These are phyloP conservation scores for Kalmanozyma brasiliensis DNA, from an alignment of 1,284 basidiomycete genomes.

Conservation along the genomic window DNA sequence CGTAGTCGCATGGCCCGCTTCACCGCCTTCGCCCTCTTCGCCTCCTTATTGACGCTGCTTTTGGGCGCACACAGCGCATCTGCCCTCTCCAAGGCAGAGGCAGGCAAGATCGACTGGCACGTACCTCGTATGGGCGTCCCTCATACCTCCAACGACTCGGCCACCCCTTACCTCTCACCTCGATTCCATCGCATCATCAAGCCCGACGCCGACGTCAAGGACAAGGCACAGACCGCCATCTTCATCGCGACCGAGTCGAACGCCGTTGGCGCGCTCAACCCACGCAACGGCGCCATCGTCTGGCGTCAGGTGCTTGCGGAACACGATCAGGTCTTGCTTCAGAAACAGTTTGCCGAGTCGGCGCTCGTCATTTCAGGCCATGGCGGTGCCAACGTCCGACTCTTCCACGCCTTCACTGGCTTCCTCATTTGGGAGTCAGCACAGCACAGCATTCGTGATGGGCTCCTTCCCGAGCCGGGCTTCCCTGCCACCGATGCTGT, in stretches of 20 bases:
- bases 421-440: conserved; percentile 76
- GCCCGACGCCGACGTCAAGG: conserved; percentile 45
- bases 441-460: conserved; percentile 44
- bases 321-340: conserved; percentile 79
- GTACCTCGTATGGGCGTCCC: conserved; percentile 52
- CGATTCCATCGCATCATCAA: conserved; percentile 67
- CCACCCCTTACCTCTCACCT: conserved; percentile 56
- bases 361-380: conserved; percentile 78
- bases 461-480: conserved; percentile 32
- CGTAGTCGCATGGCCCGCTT: conserved; percentile 18
- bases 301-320: conserved; percentile 83
- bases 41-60: conserved; percentile 19
- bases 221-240: conserved; percentile 72
- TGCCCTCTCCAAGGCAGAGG: conserved; percentile 40
- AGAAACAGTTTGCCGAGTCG: conserved; percentile 72
- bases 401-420: conserved; percentile 77
- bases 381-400: conserved; percentile 77
- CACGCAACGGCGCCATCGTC: conserved; percentile 78
- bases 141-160: conserved; percentile 32
- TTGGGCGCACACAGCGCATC: conserved; percentile 9
- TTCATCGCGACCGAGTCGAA: conserved; percentile 80
- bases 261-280: conserved; percentile 80
- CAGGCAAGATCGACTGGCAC: conserved; percentile 55
- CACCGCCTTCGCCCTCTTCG: conserved; percentile 18
- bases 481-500: conserved; percentile 49